Percentiles rank a stretch among this genome's conserved stretches.
Conservation (phyloP, 2,329 filamentous ascomycete species). For the Didymellaceae sp. region DNA sequence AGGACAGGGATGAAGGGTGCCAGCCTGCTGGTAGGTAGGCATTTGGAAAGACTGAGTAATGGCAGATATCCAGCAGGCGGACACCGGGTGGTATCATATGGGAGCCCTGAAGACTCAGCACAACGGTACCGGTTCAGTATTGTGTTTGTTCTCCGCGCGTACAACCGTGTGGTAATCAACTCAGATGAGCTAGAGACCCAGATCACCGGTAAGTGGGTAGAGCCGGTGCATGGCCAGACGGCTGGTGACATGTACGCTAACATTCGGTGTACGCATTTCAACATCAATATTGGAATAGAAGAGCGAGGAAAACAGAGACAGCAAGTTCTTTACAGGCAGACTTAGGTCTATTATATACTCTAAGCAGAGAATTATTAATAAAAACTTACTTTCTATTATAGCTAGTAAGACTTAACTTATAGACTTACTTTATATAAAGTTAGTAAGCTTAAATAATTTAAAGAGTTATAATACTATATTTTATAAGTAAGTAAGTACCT, state of each 20-base stretch:
- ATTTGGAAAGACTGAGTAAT: slow-evolving; percentile 40
- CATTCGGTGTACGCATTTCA: slow-evolving; percentile 43
- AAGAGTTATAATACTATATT: no score
- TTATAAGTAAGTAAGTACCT: no score
- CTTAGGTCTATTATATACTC: no score
- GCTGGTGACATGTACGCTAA: slow-evolving; percentile 42
- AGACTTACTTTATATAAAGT: no score
- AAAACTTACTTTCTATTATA: no score
- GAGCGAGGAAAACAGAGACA: slow-evolving; percentile 43
- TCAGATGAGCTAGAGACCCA: slow-evolving; percentile 35
- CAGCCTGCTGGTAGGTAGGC: slow-evolving; percentile 40
- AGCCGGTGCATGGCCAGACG: slow-evolving; percentile 33
- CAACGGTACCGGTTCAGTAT: slow-evolving; percentile 43
- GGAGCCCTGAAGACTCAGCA: slow-evolving; percentile 7
- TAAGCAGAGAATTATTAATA: no score
- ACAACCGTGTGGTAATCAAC: slow-evolving; percentile 36
- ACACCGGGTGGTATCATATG: slow-evolving; percentile 47
- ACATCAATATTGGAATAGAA: slow-evolving; percentile 44
- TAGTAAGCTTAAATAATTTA: no score
- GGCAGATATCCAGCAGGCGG: slow-evolving; percentile 40
- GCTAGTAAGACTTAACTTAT: no score
- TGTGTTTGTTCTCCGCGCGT: slow-evolving; percentile 47
- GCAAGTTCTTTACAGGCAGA: no score
- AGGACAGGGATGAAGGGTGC: slow-evolving; percentile 23
- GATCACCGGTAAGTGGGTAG: slow-evolving; percentile 38